These are phyloP conservation scores for Sutorius eximius DNA, from an alignment of 1,284 basidiomycete species.

Conservation along the genomic window DNA sequence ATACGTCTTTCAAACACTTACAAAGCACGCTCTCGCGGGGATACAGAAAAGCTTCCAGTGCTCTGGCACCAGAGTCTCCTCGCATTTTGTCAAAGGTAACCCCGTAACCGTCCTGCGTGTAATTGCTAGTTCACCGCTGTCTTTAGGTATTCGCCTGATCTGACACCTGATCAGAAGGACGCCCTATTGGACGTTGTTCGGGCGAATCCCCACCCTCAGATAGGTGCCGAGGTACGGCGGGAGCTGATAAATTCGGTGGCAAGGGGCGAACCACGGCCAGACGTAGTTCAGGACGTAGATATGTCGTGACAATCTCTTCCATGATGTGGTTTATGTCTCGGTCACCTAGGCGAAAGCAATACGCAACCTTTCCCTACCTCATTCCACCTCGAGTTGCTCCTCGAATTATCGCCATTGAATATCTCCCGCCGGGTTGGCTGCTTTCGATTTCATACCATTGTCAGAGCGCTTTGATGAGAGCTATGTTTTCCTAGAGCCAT, in stretches of 20 bases:
- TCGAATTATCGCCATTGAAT: not conserved
- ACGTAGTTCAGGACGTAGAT: slow-evolving; percentile 55
- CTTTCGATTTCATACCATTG: not conserved
- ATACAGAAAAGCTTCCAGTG: slow-evolving; percentile 83
- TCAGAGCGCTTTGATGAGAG: not conserved
- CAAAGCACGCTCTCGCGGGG: slow-evolving; percentile 64
- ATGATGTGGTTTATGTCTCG: not conserved
- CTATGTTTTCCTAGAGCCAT: not conserved
- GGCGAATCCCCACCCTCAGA: slow-evolving; percentile 85
- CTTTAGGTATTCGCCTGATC: slow-evolving; percentile 87
- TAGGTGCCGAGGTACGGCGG: slow-evolving; percentile 87
- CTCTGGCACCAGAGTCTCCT: slow-evolving; percentile 98
- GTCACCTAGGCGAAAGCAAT: not conserved
- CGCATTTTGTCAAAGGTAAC: slow-evolving; percentile 89
- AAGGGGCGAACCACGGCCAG: slow-evolving; percentile 64
- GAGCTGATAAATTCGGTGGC: slow-evolving; percentile 78
- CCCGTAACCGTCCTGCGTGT: slow-evolving; percentile 8
- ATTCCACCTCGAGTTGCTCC: not conserved
- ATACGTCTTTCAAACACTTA: slow-evolving; percentile 92
- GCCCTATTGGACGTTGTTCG: slow-evolving; percentile 93
- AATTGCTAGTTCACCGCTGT: not conserved
- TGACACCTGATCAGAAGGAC: slow-evolving; percentile 97
- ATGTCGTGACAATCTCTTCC: slow-evolving; percentile 45
- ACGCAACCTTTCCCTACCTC: not conserved
- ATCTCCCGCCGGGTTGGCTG: not conserved